Conservation (phyloP, 257 asterid genomes). For the Thymus quinquecostatus region DNA sequence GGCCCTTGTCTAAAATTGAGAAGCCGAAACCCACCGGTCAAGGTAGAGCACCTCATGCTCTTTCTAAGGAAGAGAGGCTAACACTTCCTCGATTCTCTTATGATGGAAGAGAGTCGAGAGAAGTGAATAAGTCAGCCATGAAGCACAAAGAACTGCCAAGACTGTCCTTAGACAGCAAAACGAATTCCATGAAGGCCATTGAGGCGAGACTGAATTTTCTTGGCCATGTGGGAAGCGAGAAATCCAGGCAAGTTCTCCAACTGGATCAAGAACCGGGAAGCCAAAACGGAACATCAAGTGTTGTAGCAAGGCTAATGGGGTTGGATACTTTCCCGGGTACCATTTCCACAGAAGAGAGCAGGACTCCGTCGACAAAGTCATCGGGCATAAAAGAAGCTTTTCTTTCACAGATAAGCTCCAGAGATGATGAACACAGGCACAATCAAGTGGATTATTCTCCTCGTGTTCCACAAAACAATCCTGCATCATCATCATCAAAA, state of each 20-base stretch:
- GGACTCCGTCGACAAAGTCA: conserved; percentile 37
- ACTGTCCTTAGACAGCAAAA: conserved; percentile 86
- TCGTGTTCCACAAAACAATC: conserved; percentile 43
- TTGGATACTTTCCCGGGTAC: conserved; percentile 68
- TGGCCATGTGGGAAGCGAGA: conserved; percentile 42
- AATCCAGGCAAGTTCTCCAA: conserved; percentile 28
- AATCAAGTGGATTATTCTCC: conserved; percentile 41
- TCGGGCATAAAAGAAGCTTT: conserved; percentile 36
- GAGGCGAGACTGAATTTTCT: conserved; percentile 59
- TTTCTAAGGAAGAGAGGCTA: conserved; percentile 50
- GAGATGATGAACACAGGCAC: conserved; percentile 42
- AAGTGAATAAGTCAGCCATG: conserved; percentile 43
- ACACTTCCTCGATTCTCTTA: conserved; percentile 72
- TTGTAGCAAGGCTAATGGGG: conserved; percentile 95
- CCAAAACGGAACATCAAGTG: conserved; percentile 59
- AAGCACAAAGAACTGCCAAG: conserved; percentile 79
- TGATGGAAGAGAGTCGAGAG: conserved; percentile 82
- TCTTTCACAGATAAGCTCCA: conserved; percentile 34
- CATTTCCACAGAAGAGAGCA: conserved; percentile 40
- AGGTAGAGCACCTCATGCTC: conserved; percentile 39
- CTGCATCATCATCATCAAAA: conserved; percentile 49
- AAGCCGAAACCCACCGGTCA: conserved; percentile 38
- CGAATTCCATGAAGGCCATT: conserved; percentile 53
- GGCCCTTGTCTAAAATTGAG: conserved; percentile 58
- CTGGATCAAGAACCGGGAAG: conserved; percentile 50